These are phyloP conservation scores for Fusarium avenaceum DNA, from an alignment of 2,329 filamentous ascomycete genomes.

Conservation along the genomic window DNA sequence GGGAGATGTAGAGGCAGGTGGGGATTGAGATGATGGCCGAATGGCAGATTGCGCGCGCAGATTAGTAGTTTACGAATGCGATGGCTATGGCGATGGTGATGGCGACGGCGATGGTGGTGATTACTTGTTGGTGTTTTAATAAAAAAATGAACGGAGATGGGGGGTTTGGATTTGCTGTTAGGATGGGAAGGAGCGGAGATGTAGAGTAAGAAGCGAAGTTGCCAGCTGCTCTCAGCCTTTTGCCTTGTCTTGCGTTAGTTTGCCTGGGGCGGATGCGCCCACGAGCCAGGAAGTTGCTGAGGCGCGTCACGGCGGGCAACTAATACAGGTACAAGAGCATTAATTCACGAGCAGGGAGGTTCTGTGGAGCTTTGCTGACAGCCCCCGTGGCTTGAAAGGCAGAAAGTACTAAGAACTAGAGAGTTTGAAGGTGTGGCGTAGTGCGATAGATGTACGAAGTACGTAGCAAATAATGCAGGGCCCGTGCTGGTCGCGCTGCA, in stretches of 20 bases:
- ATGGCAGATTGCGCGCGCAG: constrained; percentile 28
- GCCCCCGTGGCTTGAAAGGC: constrained; percentile 31
- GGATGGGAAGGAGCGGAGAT: constrained; percentile 27
- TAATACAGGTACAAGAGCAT: constrained; percentile 23
- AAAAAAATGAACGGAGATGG: constrained; percentile 9
- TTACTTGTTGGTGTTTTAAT: constrained; percentile 3
- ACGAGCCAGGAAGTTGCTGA: constrained; percentile 42
- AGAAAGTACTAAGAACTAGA: neutral
- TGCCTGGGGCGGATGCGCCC: constrained; percentile 42
- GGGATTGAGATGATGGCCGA: constrained; percentile 27
- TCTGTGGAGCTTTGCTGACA: constrained; percentile 16
- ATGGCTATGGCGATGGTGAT: neutral
- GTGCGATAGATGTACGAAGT: too few relatives aligned
- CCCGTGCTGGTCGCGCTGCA: constrained; percentile 43
- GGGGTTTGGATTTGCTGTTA: constrained; percentile 17
- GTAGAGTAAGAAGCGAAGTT: constrained; percentile 41
- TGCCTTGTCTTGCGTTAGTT: constrained; percentile 39
- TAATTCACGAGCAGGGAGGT: constrained; percentile 30
- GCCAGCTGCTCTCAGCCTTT: constrained; percentile 36
- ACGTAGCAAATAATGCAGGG: neutral
- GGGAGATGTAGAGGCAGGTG: constrained; percentile 30
- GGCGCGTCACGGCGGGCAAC: constrained; percentile 48
- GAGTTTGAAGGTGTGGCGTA: constrained; percentile 19
- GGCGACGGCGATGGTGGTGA: constrained; percentile 8
- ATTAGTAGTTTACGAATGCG: constrained; percentile 31